phyloP scores from a whole-genome alignment of 176 grass and related monocot species.

The Pharus latifolius region DNA sequence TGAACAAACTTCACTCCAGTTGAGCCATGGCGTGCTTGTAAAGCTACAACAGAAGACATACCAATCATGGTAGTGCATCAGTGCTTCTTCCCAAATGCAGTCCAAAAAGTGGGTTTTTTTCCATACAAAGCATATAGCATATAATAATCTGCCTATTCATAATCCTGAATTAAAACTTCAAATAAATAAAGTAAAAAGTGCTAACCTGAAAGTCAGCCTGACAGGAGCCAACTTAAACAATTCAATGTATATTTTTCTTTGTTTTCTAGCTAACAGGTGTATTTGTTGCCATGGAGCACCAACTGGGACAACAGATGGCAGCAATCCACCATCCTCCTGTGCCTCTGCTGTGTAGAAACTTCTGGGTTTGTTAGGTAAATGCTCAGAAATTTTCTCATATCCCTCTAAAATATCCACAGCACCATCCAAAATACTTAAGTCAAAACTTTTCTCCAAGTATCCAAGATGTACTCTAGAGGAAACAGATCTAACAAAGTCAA shows the following conservation, averaged over 20 bases:
- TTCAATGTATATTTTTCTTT: slow-evolving; percentile 89
- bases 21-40: slow-evolving; percentile 85
- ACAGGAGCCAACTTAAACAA: slow-evolving; percentile 73
- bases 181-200: slow-evolving; percentile 7
- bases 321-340: slow-evolving; percentile 32
- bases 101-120: neutral
- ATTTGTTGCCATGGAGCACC: slow-evolving; percentile 95
- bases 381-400: slow-evolving; percentile 25
- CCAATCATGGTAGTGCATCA: slow-evolving; percentile 18
- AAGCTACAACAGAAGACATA: slow-evolving; percentile 51
- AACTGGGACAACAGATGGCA: slow-evolving; percentile 76
- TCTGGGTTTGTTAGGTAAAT: slow-evolving; percentile 28
- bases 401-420: slow-evolving; percentile 36
- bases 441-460: slow-evolving; percentile 51
- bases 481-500: slow-evolving; percentile 75
- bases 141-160: too few relatives aligned
- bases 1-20: slow-evolving; percentile 62
- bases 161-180: neutral
- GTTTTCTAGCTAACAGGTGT: slow-evolving; percentile 83
- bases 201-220: slow-evolving; percentile 80
- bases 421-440: slow-evolving; percentile 39
- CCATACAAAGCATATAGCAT: too few relatives aligned
- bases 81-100: neutral
- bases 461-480: slow-evolving; percentile 61
- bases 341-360: slow-evolving; percentile 9